Evolutionary conservation across 257 asterid genomes (phyloP).

Genomic region (Pogostemon cablin): DNA sequence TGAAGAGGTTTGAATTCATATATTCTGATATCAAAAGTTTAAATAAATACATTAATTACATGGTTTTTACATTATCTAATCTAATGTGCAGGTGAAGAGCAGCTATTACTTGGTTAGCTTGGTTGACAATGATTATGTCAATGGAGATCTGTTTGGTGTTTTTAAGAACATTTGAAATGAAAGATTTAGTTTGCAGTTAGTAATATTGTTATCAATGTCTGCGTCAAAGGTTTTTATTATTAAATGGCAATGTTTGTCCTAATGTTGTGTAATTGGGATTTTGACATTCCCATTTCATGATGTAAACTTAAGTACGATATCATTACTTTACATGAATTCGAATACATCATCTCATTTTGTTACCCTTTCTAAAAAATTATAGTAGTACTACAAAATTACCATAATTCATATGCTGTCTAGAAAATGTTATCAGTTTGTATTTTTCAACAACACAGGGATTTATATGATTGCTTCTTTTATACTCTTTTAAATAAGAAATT

Average conservation of each 20-base stretch:
- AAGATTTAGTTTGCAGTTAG: constrained; percentile 17
- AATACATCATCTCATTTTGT: too few species aligned
- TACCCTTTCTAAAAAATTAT: too few species aligned
- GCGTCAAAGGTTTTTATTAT: constrained; percentile 19
- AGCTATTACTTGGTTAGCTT: constrained; percentile 87
- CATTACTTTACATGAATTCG: neutral
- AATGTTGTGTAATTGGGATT: constrained; percentile 30
- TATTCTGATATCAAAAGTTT: neutral
- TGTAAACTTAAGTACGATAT: constrained; percentile 34
- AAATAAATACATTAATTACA: too few species aligned
- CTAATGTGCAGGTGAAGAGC: constrained; percentile 61
- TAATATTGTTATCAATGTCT: neutral
- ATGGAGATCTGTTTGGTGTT: constrained; percentile 77
- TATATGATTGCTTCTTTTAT: too few species aligned
- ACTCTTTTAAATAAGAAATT: too few species aligned
- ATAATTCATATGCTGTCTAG: too few species aligned
- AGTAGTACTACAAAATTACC: too few species aligned
- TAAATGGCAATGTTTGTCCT: constrained; percentile 11
- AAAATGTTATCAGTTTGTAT: too few species aligned
- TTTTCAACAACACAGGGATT: too few species aligned
- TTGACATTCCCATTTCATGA: constrained; percentile 27
- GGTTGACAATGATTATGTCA: constrained; percentile 84
- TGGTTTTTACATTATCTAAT: neutral
- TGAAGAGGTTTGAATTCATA: constrained; percentile 60
- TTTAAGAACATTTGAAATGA: constrained; percentile 59